phyloP scores from a whole-genome alignment of 2,329 filamentous ascomycete genomes.

The Salinomyces thailandicus region DNA sequence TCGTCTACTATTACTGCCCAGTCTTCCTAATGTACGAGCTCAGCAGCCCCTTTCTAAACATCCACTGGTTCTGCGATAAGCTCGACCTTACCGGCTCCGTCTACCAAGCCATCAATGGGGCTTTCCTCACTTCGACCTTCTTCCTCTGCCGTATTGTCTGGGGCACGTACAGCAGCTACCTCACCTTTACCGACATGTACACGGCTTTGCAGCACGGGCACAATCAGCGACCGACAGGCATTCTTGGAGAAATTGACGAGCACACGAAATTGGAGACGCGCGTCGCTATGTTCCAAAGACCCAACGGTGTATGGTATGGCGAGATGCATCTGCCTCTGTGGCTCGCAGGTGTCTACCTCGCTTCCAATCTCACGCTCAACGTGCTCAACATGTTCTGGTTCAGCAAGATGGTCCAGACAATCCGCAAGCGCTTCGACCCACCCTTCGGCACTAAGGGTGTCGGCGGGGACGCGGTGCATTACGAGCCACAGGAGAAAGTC shows the following conservation, averaged over 20 bases:
- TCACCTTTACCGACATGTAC: constrained; percentile 48
- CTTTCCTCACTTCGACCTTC: constrained; percentile 61
- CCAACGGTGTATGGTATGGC: constrained; percentile 5
- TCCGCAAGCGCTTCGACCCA: constrained; percentile 63
- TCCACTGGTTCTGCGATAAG: constrained; percentile 91
- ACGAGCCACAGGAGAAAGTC: constrained; percentile 13
- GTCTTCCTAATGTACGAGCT: constrained; percentile 83
- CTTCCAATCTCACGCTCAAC: constrained; percentile 62
- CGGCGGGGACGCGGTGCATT: constrained; percentile 17
- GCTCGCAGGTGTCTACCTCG: constrained; percentile 58
- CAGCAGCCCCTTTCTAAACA: constrained; percentile 73
- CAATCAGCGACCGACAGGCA: constrained; percentile 7
- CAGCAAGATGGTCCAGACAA: constrained; percentile 71
- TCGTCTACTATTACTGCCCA: constrained; percentile 71
- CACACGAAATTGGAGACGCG: constrained; percentile 10
- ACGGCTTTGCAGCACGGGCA: constrained; percentile 13
- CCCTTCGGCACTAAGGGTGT: constrained; percentile 38
- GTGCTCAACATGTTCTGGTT: constrained; percentile 78
- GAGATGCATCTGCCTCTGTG: constrained; percentile 49
- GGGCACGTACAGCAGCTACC: constrained; percentile 60
- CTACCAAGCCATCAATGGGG: constrained; percentile 66
- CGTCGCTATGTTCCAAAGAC: constrained; percentile 16
- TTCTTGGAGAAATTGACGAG: constrained; percentile 4
- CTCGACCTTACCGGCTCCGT: constrained; percentile 65
- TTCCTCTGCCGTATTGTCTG: constrained; percentile 68